Evolutionary conservation across 176 grass and related monocot species (phyloP).

Genomic region (Alloteropsis semialata): DNA sequence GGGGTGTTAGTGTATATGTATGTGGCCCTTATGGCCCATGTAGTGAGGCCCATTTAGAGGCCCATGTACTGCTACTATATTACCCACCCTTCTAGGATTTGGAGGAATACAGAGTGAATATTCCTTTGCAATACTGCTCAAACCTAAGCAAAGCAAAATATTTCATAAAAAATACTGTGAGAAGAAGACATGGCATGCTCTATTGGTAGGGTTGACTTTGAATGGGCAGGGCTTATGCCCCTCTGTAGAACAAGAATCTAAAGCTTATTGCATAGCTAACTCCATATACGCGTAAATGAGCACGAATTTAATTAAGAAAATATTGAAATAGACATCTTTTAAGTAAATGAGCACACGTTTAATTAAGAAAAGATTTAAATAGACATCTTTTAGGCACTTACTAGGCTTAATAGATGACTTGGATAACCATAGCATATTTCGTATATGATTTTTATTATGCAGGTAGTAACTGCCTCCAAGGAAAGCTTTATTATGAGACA

Average conservation of each 20-base stretch:
- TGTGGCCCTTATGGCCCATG: no score
- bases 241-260: background rate
- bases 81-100: no score
- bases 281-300: background rate
- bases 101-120: no score
- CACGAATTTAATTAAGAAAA: background rate
- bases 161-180: background rate
- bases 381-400: background rate
- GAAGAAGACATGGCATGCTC: background rate
- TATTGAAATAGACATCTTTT: background rate
- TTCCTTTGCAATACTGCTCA: no score
- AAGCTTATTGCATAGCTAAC: background rate
- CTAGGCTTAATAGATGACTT: background rate
- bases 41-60: no score
- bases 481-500: background rate
- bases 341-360: slow-evolving; percentile 9
- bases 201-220: background rate
- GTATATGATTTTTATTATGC: no score
- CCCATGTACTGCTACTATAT: no score
- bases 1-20: no score
- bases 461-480: background rate
- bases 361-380: background rate
- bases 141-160: background rate
- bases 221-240: background rate
- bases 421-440: background rate